Evolutionary conservation across 139 green algal genomes (phyloP), one percentile per base, ranked within the genome.

Genomic region (Eudorina sp.): DNA sequence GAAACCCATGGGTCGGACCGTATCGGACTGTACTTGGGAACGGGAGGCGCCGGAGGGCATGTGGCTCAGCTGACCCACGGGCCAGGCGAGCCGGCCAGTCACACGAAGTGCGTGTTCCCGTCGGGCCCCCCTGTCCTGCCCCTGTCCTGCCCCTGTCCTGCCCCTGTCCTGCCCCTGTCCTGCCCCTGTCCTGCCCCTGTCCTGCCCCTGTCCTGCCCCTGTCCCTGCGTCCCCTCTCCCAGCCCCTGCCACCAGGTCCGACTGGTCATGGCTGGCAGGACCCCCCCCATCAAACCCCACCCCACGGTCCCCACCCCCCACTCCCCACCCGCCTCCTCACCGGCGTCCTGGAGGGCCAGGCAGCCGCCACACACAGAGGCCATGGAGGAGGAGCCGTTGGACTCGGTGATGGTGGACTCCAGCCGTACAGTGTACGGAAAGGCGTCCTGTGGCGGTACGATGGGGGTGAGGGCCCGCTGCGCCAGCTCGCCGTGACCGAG

Each of bases 341-440:
- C 95, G 85, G 96, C 97, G 80, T 99, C 98, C 79, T 97, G 45
- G 90, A 99, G 95, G 43, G 98, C 94, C 13, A 99, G 92, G 91
- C 94, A 99, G 48, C 96, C 98, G 25, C 96, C 98, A 80, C 98
- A 99, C 29, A 99, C 98, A 3, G 95, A 97, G 7, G 98, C 98
- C 98, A 99, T 99, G 78, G 92, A 97, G 88, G 90, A 96, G 55
- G 93, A 98, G n/a, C 98, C 98, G 90, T 99, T 99, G 93, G 88
- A 96, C 92, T 99, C 98, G 4, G 98, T 99, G 88, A 99, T 98
- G 70, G 94, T 99, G 92, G 88, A 96, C 92, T 99, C 98, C 68
- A 99, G 87, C 0, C 97, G 91, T 5, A 99, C 74, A 7, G 88
- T 92, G 66, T 96, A 96, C 9, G 97, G 96, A 89, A 99, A 99